Conservation (phyloP, 2,329 filamentous ascomycete genomes). For the Ophiognomonia clavigignenti-juglandacearum region DNA sequence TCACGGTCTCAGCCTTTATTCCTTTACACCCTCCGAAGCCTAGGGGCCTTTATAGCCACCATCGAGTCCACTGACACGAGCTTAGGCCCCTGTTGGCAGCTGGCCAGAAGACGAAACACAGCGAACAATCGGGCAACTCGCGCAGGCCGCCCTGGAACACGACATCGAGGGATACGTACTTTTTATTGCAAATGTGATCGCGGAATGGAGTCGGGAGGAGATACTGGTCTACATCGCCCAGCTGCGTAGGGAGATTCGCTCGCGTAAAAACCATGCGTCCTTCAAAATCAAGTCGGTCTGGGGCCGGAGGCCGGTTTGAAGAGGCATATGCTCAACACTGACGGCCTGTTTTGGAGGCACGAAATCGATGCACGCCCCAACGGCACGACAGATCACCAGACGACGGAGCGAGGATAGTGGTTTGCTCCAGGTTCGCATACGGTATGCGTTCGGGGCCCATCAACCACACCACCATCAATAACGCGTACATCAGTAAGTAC, state of each 20-base stretch:
- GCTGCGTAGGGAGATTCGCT: conserved; percentile 27
- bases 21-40: too few relatives aligned
- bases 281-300: conserved; percentile 26
- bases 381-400: too few relatives aligned
- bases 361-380: too few relatives aligned
- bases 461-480: too few relatives aligned
- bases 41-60: too few relatives aligned
- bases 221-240: conserved; percentile 29
- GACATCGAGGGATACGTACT: conserved; percentile 19
- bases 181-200: conserved; percentile 30
- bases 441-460: too few relatives aligned
- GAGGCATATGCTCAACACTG: too few relatives aligned
- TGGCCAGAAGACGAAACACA: conserved; percentile 26
- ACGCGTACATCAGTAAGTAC: too few relatives aligned
- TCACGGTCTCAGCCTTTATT: background rate
- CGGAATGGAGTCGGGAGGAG: conserved; percentile 30
- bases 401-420: too few relatives aligned
- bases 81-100: conserved; percentile 21
- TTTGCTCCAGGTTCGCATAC: too few relatives aligned
- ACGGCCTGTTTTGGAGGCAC: too few relatives aligned
- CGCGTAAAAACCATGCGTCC: conserved; percentile 23
- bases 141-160: conserved; percentile 8
- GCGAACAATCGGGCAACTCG: conserved; percentile 22
- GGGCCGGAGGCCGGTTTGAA: conserved; percentile 22
- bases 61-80: background rate